Evolutionary conservation across 2,329 filamentous ascomycete genomes (phyloP), one percentile per base, ranked within the genome.

Genomic region (Penicillium thymicola): DNA sequence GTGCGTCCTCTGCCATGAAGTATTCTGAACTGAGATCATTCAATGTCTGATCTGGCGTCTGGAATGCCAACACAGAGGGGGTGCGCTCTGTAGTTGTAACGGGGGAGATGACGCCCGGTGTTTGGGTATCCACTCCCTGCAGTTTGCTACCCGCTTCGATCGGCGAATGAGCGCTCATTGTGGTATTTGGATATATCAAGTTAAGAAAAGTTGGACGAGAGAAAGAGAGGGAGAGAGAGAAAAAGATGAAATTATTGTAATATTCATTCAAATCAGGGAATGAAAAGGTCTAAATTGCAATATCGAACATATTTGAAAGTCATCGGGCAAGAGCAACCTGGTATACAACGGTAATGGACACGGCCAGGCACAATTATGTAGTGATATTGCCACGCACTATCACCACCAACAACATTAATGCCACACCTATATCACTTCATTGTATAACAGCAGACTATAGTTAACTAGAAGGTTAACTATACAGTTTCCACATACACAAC

Each of bases 1-100:
- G 63, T 63, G 59, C 60, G 59, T 68, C 66, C 61, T 68, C 67
- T 61, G 64, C 64, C 68, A 72, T 69, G 58, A 67, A 70, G 65
- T 65, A 67, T 47, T 65, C 46, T 28, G 64, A 62, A 47, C 61
- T 58, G 53, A 69, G 67, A 54, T 66, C 65, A 64, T 71, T 64
- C 47, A 71, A 60, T 27, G 66, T 61, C 55, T 70, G 65, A 44
- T 69, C 63, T 51, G 73, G 72, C 18, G 64, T 67, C 40, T 73
- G 70, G 54, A 74, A 72, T 49, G 65, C 59, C 54, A 62, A 45
- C 28, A 46, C 43, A 34, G 28, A 56, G 40, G 57, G 61, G 58
- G 64, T 67, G 28, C 18, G 28, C 43, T 34, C 43, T 55, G 58
- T 58, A 62, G 65, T 55, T 59, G 53, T 60, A 63, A 71, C 69